Percentiles rank a stretch among this genome's conserved stretches.
phyloP scores from a whole-genome alignment of 257 asterid genomes.

The Nemophila menziesii region DNA sequence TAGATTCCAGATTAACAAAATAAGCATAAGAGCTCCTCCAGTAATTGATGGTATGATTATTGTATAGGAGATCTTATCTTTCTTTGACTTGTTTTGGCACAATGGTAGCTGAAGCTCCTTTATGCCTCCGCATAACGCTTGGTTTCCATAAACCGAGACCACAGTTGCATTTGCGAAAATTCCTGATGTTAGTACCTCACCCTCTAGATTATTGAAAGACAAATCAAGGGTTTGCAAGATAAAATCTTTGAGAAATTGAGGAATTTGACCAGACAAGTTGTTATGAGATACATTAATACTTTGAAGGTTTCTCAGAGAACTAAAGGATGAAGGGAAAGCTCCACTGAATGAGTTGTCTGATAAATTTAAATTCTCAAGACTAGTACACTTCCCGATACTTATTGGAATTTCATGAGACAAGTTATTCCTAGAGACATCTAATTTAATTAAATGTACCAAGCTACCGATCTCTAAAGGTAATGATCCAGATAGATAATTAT shows the following conservation, averaged over 20 bases:
- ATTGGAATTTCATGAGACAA: slow-evolving; percentile 13
- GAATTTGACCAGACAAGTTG: slow-evolving; percentile 17
- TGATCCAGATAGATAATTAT: slow-evolving; percentile 12
- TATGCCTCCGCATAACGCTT: slow-evolving; percentile 14
- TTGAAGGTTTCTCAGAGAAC: slow-evolving; percentile 16
- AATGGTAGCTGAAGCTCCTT: slow-evolving; percentile 11
- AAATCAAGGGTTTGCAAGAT: slow-evolving; percentile 10
- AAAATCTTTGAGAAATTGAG: slow-evolving; percentile 13
- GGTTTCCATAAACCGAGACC: slow-evolving; percentile 6
- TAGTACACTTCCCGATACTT: slow-evolving; percentile 15
- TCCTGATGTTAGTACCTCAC: slow-evolving; percentile 3
- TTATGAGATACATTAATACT: slow-evolving; percentile 17
- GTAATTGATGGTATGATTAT: background rate
- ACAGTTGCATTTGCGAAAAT: slow-evolving; percentile 8
- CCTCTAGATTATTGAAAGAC: slow-evolving; percentile 19
- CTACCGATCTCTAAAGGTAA: slow-evolving; percentile 14
- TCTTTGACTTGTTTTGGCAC: slow-evolving; percentile 7
- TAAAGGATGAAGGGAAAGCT: slow-evolving; percentile 12
- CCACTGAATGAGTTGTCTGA: slow-evolving; percentile 12
- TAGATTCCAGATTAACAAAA: background rate
- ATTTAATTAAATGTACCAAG: slow-evolving; percentile 10
- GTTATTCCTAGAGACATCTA: slow-evolving; percentile 15
- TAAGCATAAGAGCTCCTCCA: too few relatives aligned
- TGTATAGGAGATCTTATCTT: background rate
- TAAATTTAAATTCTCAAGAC: slow-evolving; percentile 12